Base-by-base conservation (phyloP, 768 basidiomycete genomes). In the Suillus placidus region DNA sequence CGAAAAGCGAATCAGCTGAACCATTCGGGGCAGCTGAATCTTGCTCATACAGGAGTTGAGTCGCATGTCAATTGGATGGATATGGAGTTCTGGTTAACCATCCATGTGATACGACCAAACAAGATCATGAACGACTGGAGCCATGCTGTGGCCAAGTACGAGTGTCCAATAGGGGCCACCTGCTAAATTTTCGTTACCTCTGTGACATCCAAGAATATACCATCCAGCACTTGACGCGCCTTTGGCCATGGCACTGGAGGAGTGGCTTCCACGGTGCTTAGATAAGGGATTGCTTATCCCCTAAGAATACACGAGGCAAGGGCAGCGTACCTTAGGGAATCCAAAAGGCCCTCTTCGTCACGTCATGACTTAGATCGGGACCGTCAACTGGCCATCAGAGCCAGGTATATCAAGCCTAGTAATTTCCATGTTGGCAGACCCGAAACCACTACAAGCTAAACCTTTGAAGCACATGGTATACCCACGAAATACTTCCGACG, bases 251-350 rank as follows among this genome's bases (percentile, higher is more conserved):
- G 26, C 40, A 32, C 40, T 42, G 26, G 23, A 55, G 6, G 30
- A 42, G 58, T 40, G 30, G 9, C 26, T 32, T 60, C 30, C 30
- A 14, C 12, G 30, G 40, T 42, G 30, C 40, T 55, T 4, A 20
- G 40, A 42, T 60, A 42, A 42, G 26, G 26, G 18, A 40, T 26
- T 38, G 40, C 23, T 60, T 40, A 18, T 30, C 40, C 16, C 57
- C 58, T 42, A 60, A 60, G 30, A 60, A 42, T 60, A 60, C 38
- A 60, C 26, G 26, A 60, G 26, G 37, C 26, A 42, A 30, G 26
- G 40, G 16, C 58, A 10, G 20, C 58, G n/a, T 6, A 42, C 38
- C 38, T 30, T 18, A 13, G 40, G 30, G 23, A 58, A 42, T 42
- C 26, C 18, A 60, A 3, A 42, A 42, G 38, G 18, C 10, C 32